Evolutionary conservation across 2,329 filamentous ascomycete genomes (phyloP), one percentile per base, ranked within the genome.

Genomic region (Ophiocordyceps camponoti-rufipedis): DNA sequence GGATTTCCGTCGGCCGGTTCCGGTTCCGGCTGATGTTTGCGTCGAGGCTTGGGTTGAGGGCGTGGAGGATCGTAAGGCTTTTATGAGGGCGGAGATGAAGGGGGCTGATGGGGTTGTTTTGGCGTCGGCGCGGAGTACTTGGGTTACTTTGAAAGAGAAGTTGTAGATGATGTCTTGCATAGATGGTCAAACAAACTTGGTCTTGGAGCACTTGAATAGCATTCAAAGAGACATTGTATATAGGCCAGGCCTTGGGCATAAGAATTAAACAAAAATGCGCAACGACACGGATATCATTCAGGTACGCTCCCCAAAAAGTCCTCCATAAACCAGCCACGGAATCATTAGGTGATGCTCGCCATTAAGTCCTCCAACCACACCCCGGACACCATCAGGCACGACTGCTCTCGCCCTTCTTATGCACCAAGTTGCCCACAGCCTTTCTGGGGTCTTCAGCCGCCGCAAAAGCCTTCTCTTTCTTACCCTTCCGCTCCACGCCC

Each of bases 401-500:
- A 23, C 45, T 44, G 45, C 29, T 41, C 43, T 46, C 46, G n/a
- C 42, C 49, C 38, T 50, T 52, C 46, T 53, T 53, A 43, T 53
- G 46, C 3, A 56, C 41, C 12, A 50, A 48, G 10, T 10, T 40
- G 28, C 56, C 58, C 5, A 59, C 51, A 3, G 53, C 55, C 5
- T 59, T 57, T 58, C 67, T 73, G 4, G 72, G 72, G 45, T 75
- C 65, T 54, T 73, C 70, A 2, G 76, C 42, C 0, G 69, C 62
- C 4, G 73, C 71, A 51, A 65, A 64, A 1, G 66, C 70, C 42
- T 62, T 62, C 57, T 78, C 71, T 51, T 63, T 69, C 57, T 71
- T 74, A 48, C 61, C 60, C 1, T 55, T 52, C 45, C 55, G 52
- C 45, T 67, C 63, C 3, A 58, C 58, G 4, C 51, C 53, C 38